Base-by-base conservation (phyloP, 2,329 filamentous ascomycete species). In the Exophiala sp. region DNA sequence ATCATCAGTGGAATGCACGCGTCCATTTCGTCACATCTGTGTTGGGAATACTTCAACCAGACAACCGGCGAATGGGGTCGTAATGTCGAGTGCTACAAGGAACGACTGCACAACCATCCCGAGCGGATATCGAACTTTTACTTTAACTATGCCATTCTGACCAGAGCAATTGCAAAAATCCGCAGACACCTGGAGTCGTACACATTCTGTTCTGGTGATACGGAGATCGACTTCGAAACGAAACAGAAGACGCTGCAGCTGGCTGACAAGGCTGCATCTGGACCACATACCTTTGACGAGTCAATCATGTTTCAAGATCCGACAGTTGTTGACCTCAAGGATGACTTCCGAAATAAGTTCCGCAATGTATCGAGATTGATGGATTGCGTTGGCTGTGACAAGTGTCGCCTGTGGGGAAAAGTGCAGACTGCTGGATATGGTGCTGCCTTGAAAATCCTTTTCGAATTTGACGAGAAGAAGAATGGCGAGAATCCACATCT, bases 341-440 rank as follows among this genome's bases (percentile, higher is more conserved):
- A 97, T 68, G 94, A 99, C 68, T 99, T 99, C 78, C 87, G 90
- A 64, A 94, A 95, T 71, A 88, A 94, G 12, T 99, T 99, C 80
- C 85, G 94, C 68, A 99, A 99, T 68, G 89, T 99, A 57, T 95
- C 89, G 69, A 85, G 94, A 38, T 80, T 97, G 61, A 99, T 99
- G 94, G 94, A 99, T 71, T 99, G 94, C 64, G 92, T 97, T 16
- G 94, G 94, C 41, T 99, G 94, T 71, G 94, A 99, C 75, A 99
- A 99, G 75, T 99, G 94, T 73, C 85, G 94, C 7, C 84, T 99
- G 2, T 99, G 94, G 94, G 94, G 94, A 45, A 99, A 99, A 74
- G 75, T 99, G 35, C 94, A 99, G 74, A 95, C 91, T 0, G 88
- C 89, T 10, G 94, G 94, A 2, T 97, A 96, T 68, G 94, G 94